phyloP scores from a whole-genome alignment of 2,329 filamentous ascomycete genomes.

The Penicillium thymicola region DNA sequence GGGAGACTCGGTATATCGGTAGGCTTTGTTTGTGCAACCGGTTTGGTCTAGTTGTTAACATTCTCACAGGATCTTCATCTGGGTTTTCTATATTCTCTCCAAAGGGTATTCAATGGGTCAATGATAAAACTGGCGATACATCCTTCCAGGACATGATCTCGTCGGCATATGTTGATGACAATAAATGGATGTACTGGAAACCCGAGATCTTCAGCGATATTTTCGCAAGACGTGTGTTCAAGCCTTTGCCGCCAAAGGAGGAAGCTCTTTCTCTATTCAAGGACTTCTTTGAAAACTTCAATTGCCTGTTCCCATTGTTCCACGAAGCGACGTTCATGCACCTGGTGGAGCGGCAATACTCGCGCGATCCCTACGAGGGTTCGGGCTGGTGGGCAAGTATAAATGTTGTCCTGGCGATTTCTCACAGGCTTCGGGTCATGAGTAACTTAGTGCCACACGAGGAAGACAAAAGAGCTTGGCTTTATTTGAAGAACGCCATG shows the following conservation, averaged over 20 bases:
- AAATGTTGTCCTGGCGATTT: constrained; percentile 90
- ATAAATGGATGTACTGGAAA: constrained; percentile 97
- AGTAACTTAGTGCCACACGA: constrained; percentile 86
- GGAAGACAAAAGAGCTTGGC: constrained; percentile 93
- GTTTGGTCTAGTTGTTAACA: neutral
- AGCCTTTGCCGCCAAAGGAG: constrained; percentile 76
- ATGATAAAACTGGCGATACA: constrained; percentile 91
- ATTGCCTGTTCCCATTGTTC: constrained; percentile 96
- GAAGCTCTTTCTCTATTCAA: constrained; percentile 83
- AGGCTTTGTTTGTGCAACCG: constrained; percentile 28
- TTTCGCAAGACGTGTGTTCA: constrained; percentile 80
- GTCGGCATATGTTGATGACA: constrained; percentile 83
- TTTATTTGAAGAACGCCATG: constrained; percentile 94
- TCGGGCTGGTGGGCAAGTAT: constrained; percentile 98
- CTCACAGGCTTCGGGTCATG: constrained; percentile 89
- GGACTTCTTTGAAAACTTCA: constrained; percentile 98
- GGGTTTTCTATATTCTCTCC: constrained; percentile 99
- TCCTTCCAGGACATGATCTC: constrained; percentile 95
- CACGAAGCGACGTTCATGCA: constrained; percentile 99
- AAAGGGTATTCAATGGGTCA: constrained; percentile 97
- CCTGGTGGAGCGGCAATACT: constrained; percentile 90
- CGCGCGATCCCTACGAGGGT: constrained; percentile 84
- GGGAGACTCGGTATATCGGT: constrained; percentile 96
- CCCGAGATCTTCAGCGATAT: constrained; percentile 95
- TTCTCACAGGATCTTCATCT: constrained; percentile 74